These are phyloP conservation scores for Voacanga thouarsii DNA, from an alignment of 257 asterid species.

Conservation along the genomic window DNA sequence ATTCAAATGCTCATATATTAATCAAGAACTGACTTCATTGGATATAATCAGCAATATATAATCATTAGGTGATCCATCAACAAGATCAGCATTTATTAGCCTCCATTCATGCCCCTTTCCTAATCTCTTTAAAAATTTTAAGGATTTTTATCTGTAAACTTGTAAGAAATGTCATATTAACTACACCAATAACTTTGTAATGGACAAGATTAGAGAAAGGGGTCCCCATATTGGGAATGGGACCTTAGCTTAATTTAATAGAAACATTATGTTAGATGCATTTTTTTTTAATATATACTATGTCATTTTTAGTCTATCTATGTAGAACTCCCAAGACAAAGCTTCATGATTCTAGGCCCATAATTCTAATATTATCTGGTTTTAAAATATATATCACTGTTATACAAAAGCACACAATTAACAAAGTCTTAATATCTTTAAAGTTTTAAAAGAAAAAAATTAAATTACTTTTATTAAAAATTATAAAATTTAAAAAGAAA, in stretches of 20 bases:
- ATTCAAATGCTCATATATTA: neutral
- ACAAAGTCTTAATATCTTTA: no score
- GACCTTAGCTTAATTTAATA: neutral
- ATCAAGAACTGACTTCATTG: neutral
- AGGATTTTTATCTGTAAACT: neutral
- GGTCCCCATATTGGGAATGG: no score
- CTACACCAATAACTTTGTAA: neutral
- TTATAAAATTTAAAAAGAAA: no score
- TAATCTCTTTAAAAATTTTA: neutral
- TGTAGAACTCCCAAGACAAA: no score
- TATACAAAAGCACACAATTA: no score
- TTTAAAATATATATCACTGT: no score
- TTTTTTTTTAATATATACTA: no score
- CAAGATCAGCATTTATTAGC: neutral
- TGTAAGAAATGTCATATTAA: neutral
- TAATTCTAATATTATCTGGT: no score
- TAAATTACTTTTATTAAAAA: no score
- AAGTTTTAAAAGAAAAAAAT: no score
- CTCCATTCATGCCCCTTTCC: neutral
- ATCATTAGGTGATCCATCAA: neutral
- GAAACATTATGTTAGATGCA: neutral
- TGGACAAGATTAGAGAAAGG: neutral
- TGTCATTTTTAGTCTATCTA: no score
- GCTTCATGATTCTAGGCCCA: no score
- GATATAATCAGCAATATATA: neutral